Evolutionary conservation across 2,329 filamentous ascomycete species (phyloP), one percentile per base, ranked within the genome.

Genomic region (Trichoderma koningii): DNA sequence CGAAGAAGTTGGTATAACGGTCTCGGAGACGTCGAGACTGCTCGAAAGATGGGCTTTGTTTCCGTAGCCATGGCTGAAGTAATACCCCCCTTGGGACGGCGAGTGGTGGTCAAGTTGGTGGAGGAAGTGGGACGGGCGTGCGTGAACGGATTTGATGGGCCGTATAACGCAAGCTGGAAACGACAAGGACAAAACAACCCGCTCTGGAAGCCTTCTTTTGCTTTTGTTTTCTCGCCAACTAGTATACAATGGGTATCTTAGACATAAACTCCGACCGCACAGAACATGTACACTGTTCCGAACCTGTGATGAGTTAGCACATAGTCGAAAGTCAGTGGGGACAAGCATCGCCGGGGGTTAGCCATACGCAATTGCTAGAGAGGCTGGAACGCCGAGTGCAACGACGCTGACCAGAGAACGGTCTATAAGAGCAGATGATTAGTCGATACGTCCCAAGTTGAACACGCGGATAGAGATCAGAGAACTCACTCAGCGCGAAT

Each of bases 211-310:
- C 48, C 50, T 53, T 44, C 68, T 68, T 68, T 74, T 69, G 74
- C 66, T 74, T 73, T 68, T 72, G 2, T 30, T 30, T 68, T 73
- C 68, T 70, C 50, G 30, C 23, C 44, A 55, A 55, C 73, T 71
- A 73, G 73, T 74, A 74, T 78, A 78, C 69, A 75, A 68, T 78
- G 72, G 80, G 79, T 82, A 80, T 86, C 77, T 83, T 87, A 99
- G 78, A 99, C 92, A 88, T 99, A 98, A 75, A 99, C 95, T 77
- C 95, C 95, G 76, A 95, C 95, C 67, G 93, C 95, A 80, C 95
- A 99, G 80, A 99, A 98, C 90, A 97, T 97, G 81, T 95, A 97
- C 52, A 99, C 93, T 57, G 94, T 89, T 72, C 95, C 95, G 78
- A 97, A 91, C 57, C 94, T 97, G 74, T 12, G 21, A n/a, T 1